These are phyloP conservation scores for Hibiscus mutabilis DNA, from an alignment of 345 rosid species.

Conservation along the genomic window DNA sequence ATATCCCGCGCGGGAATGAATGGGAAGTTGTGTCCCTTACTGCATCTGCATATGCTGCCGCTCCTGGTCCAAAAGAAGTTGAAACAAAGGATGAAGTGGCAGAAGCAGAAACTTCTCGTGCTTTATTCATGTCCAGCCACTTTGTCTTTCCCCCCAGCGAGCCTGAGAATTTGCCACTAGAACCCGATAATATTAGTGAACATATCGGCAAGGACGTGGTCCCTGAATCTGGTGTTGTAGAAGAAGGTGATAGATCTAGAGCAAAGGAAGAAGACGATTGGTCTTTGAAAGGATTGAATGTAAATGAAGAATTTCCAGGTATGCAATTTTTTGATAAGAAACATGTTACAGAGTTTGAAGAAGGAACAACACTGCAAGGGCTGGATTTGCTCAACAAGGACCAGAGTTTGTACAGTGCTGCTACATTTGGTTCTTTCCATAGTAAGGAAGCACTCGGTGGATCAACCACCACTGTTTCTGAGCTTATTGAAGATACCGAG, in stretches of 20 bases:
- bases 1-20: constrained; percentile 52
- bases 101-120: constrained; percentile 50
- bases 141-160: constrained; percentile 67
- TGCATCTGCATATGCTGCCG: constrained; percentile 86
- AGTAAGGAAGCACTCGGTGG: constrained; percentile 40
- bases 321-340: constrained; percentile 40
- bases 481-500: constrained; percentile 32
- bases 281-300: constrained; percentile 45
- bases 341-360: constrained; percentile 32
- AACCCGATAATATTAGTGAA: constrained; percentile 29
- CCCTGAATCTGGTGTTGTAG: constrained; percentile 25
- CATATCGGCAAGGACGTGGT: constrained; percentile 30
- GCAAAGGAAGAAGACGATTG: constrained; percentile 50
- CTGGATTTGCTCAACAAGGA: constrained; percentile 32
- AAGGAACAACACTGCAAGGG: constrained; percentile 28
- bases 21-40: constrained; percentile 98
- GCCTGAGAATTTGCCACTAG: constrained; percentile 60
- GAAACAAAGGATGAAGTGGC: constrained; percentile 33
- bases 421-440: constrained; percentile 43
- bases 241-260: constrained; percentile 34
- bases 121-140: constrained; percentile 71
- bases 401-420: constrained; percentile 41
- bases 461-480: constrained; percentile 29
- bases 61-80: constrained; percentile 61
- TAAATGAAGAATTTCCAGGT: constrained; percentile 51